Evolutionary conservation across 2,329 filamentous ascomycete genomes (phyloP).

Genomic region (Aspergillus pseudoviridinutans): DNA sequence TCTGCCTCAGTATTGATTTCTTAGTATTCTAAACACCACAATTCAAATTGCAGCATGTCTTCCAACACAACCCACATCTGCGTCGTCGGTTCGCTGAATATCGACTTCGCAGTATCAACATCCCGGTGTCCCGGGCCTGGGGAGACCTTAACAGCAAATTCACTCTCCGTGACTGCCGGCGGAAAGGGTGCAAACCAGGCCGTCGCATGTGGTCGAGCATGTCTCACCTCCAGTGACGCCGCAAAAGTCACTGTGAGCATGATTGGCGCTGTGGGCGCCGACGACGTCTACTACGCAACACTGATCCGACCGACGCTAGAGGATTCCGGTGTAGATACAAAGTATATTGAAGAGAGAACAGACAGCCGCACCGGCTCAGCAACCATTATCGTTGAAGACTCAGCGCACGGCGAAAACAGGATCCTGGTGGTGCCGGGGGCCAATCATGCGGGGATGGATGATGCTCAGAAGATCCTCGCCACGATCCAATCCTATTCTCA

Average conservation of each 20-base stretch:
- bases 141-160: conserved; percentile 73
- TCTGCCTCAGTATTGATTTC: no score
- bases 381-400: conserved; percentile 67
- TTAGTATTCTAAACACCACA: no score
- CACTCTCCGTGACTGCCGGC: conserved; percentile 50
- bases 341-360: conserved; percentile 51
- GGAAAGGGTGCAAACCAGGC: neutral
- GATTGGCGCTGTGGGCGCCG: conserved; percentile 62
- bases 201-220: neutral
- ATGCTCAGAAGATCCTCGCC: conserved; percentile 26
- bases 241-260: conserved; percentile 53
- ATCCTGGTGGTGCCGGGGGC: conserved; percentile 67
- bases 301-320: conserved; percentile 52
- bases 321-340: conserved; percentile 56
- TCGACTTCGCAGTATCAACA: conserved; percentile 80
- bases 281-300: conserved; percentile 56
- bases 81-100: conserved; percentile 83
- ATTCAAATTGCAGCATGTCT: neutral
- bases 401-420: conserved; percentile 62
- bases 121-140: conserved; percentile 72
- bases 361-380: conserved; percentile 44
- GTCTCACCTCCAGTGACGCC: conserved; percentile 52
- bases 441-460: conserved; percentile 46
- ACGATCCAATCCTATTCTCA: neutral
- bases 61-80: conserved; percentile 50